phyloP scores from a whole-genome alignment of 169 alveolate genomes.

The Cryptosporidium parvum region DNA sequence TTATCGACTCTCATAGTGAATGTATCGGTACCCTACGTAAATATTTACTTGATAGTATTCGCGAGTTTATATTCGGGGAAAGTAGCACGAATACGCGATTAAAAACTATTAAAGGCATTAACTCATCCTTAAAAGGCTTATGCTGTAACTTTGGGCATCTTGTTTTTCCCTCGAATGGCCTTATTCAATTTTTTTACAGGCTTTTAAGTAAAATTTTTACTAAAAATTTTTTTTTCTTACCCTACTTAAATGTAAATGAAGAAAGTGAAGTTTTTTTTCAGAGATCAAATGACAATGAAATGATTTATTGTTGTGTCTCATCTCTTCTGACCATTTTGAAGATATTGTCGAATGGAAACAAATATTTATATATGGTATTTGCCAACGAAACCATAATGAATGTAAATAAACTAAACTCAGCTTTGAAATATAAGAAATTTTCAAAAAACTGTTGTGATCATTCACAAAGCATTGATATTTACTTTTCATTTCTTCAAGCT shows the following conservation, averaged over 20 bases:
- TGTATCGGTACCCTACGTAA: slow-evolving; percentile 71
- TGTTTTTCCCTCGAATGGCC: slow-evolving; percentile 62
- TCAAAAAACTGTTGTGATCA: not conserved
- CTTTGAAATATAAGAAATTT: not conserved
- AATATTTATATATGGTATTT: not conserved
- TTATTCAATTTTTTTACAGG: slow-evolving; percentile 54
- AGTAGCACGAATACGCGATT: not conserved
- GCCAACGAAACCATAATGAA: slow-evolving; percentile 34
- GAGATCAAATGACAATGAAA: not conserved
- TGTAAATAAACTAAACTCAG: slow-evolving; percentile 7
- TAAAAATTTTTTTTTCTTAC: not conserved
- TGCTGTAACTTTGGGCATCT: slow-evolving; percentile 57
- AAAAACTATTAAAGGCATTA: slow-evolving; percentile 36
- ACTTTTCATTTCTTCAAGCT: not conserved
- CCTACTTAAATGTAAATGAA: not conserved
- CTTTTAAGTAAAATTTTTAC: slow-evolving; percentile 27
- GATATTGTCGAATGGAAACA: slow-evolving; percentile 14
- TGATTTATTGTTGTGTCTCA: slow-evolving; percentile 9
- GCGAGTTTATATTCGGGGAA: slow-evolving; percentile 46
- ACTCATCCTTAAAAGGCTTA: slow-evolving; percentile 45
- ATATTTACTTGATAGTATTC: slow-evolving; percentile 58
- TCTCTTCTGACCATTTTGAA: slow-evolving; percentile 29
- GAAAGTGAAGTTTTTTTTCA: not conserved
- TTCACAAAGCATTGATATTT: slow-evolving; percentile 33
- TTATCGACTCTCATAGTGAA: slow-evolving; percentile 70